Percentiles rank a stretch among this genome's conserved stretches.
These are phyloP conservation scores for Yamadazyma akitaensis DNA, from an alignment of 805 yeast genomes.

Conservation along the genomic window DNA sequence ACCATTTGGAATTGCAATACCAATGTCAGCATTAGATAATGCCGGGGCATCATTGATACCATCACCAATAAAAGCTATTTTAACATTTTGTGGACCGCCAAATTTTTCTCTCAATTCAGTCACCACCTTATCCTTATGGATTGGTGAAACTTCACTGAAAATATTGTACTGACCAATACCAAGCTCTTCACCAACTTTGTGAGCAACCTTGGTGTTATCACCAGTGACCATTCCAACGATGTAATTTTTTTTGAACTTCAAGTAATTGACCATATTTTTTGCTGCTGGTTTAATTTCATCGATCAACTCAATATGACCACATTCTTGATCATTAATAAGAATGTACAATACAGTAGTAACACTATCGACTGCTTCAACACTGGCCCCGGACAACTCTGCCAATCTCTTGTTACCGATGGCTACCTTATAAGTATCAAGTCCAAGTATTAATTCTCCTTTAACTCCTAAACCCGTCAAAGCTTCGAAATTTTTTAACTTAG, in stretches of 20 bases:
- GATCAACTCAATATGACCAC: slow-evolving; percentile 64
- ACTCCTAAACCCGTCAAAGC: slow-evolving; percentile 47
- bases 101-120: slow-evolving; percentile 48
- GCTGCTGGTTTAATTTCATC: slow-evolving; percentile 73
- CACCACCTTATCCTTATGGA: slow-evolving; percentile 69
- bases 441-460: slow-evolving; percentile 25
- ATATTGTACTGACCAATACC: slow-evolving; percentile 65
- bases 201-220: slow-evolving; percentile 65
- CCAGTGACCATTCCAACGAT: slow-evolving; percentile 88
- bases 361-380: slow-evolving; percentile 15
- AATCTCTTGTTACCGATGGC: slow-evolving; percentile 49
- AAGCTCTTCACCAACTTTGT: slow-evolving; percentile 58
- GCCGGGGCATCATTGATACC: slow-evolving; percentile 99
- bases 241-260: slow-evolving; percentile 48
- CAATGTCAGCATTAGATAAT: slow-evolving; percentile 79
- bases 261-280: slow-evolving; percentile 51
- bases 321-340: slow-evolving; percentile 51
- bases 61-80: slow-evolving; percentile 90
- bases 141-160: slow-evolving; percentile 74
- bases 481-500: slow-evolving; percentile 32
- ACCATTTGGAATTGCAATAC: slow-evolving; percentile 88
- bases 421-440: slow-evolving; percentile 26
- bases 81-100: slow-evolving; percentile 29
- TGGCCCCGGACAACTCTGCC: slow-evolving; percentile 13
- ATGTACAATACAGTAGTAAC: slow-evolving; percentile 52